Conservation (phyloP, 1,139 yeast species). For the Debaryomyces subglobosus region DNA sequence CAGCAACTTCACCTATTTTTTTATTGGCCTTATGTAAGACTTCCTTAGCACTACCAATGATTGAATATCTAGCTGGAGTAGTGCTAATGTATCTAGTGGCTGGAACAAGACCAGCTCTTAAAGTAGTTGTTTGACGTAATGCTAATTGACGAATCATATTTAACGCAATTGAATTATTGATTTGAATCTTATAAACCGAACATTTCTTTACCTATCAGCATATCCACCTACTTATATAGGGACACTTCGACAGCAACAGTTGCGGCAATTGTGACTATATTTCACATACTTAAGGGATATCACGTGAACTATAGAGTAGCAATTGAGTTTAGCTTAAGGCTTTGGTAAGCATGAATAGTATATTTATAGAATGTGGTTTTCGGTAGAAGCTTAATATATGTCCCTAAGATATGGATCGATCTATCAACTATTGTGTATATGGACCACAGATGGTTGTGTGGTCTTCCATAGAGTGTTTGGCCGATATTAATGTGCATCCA, state of each 20-base stretch:
- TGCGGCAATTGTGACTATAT: slow-evolving; percentile 6
- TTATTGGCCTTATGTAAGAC: slow-evolving; percentile 35
- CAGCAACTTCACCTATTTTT: slow-evolving; percentile 19
- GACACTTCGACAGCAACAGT: slow-evolving; percentile 3
- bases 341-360: neutral
- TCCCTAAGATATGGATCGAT: neutral
- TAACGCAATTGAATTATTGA: neutral
- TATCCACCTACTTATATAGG: slow-evolving; percentile 3
- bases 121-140: slow-evolving; percentile 11
- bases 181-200: no score
- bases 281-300: neutral
- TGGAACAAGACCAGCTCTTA: slow-evolving; percentile 9
- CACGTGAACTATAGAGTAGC: neutral
- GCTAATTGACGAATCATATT: slow-evolving; percentile 23
- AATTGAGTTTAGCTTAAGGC: neutral
- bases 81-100: slow-evolving; percentile 4
- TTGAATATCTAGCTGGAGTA: slow-evolving; percentile 19
- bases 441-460: neutral
- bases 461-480: neutral
- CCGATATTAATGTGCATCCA: neutral
- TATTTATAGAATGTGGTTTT: neutral
- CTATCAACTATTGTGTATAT: neutral
- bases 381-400: neutral
- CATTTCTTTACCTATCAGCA: neutral
- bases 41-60: slow-evolving; percentile 40